Evolutionary conservation across 257 asterid genomes (phyloP).

Genomic region (Solanum clarkiae): DNA sequence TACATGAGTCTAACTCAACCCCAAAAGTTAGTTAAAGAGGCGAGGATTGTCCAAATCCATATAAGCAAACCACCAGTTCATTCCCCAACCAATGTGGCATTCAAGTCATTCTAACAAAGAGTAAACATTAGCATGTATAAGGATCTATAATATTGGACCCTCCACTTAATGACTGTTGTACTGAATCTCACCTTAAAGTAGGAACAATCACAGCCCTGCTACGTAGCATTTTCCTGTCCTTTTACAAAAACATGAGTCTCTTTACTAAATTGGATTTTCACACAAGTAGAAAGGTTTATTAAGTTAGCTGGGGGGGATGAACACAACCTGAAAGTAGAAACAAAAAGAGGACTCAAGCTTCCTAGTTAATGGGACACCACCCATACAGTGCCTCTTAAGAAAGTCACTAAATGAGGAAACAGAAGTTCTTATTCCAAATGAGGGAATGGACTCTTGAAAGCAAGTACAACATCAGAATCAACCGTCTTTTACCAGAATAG

Average conservation of each 20-base stretch:
- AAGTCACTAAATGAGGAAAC: neutral
- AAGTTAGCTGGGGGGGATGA: neutral
- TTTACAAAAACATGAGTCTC: neutral
- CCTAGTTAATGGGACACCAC: neutral
- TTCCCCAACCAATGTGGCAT: no score
- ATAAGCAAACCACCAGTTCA: no score
- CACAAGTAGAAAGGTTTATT: neutral
- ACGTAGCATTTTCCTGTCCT: no score
- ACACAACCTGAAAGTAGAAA: neutral
- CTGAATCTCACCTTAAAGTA: neutral
- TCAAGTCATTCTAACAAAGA: neutral
- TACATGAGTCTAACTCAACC: no score
- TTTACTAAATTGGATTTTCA: neutral
- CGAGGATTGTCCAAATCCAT: no score
- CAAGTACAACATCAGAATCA: neutral
- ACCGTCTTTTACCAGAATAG: constrained; percentile 52
- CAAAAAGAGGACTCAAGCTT: neutral
- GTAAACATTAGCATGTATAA: neutral
- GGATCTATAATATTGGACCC: neutral
- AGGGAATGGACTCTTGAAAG: neutral
- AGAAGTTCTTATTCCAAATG: neutral
- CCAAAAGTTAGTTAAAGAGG: no score
- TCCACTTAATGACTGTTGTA: neutral
- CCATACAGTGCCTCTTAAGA: neutral
- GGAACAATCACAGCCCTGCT: neutral